A percentile compares a stretch with the other conserved stretches of the same genome.
Evolutionary conservation across 305 asterid genomes (phyloP).

Genomic region (Solanum hybrid): DNA sequence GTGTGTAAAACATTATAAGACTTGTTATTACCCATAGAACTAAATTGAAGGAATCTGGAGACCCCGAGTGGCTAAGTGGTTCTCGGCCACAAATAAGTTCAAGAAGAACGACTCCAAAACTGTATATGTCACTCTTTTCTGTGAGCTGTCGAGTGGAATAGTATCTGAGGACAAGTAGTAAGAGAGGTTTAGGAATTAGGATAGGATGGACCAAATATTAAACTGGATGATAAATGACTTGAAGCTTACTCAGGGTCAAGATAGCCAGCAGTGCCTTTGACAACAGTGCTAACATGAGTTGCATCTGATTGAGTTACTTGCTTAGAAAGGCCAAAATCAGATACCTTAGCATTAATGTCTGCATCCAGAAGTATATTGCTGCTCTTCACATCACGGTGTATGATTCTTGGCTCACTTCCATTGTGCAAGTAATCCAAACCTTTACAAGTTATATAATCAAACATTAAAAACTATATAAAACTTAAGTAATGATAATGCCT

Average conservation of each 20-base stretch:
- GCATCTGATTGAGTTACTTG: conserved; percentile 73
- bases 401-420: conserved; percentile 74
- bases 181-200: background rate
- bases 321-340: conserved; percentile 89
- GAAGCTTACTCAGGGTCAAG: conserved; percentile 81
- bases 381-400: conserved; percentile 89
- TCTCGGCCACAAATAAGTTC: conserved; percentile 95
- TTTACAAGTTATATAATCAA: background rate
- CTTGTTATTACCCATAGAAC: conserved; percentile 63
- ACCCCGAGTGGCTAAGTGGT: conserved; percentile 76
- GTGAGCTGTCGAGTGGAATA: conserved; percentile 82
- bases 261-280: conserved; percentile 95
- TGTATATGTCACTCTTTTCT: conserved; percentile 82
- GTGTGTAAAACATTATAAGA: background rate
- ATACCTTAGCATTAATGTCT: conserved; percentile 86
- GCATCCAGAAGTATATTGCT: conserved; percentile 77
- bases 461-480: background rate
- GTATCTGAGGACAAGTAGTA: conserved; percentile 38
- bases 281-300: conserved; percentile 76
- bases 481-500: background rate
- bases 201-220: background rate
- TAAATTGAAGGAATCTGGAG: conserved; percentile 87
- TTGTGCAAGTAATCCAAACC: conserved; percentile 76
- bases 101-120: conserved; percentile 88
- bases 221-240: background rate